Conservation (phyloP, 108 stramenopile species). For the Pseudonitzschia multiseries region DNA sequence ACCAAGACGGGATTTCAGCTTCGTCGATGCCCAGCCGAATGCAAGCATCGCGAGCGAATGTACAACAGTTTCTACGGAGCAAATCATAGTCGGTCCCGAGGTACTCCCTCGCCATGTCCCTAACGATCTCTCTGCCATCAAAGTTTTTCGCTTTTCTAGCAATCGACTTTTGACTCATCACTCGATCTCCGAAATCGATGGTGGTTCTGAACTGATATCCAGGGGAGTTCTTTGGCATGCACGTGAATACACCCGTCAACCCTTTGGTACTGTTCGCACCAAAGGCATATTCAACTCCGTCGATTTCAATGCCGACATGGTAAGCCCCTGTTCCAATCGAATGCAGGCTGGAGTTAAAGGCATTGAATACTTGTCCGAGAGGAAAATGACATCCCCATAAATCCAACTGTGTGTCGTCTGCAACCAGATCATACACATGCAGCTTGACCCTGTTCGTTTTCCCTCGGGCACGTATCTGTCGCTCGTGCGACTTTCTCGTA, state of each 20-base stretch:
- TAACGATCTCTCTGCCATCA: conserved; percentile 61
- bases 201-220: conserved; percentile 76
- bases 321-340: conserved; percentile 80
- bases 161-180: conserved; percentile 22
- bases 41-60: conserved; percentile 81
- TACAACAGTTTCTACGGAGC: conserved; percentile 81
- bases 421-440: conserved; percentile 77
- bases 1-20: conserved; percentile 83
- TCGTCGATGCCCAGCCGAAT: conserved; percentile 64
- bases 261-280: conserved; percentile 67
- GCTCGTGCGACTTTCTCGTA: neutral
- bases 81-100: conserved; percentile 78
- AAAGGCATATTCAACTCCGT: conserved; percentile 77
- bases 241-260: conserved; percentile 79
- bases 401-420: conserved; percentile 56
- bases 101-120: conserved; percentile 71
- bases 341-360: conserved; percentile 67
- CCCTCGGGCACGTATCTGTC: neutral
- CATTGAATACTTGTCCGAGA: conserved; percentile 68
- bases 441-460: conserved; percentile 34
- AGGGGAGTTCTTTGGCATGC: conserved; percentile 66
- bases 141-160: conserved; percentile 7
- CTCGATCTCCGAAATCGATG: conserved; percentile 66
- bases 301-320: conserved; percentile 79
- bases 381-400: conserved; percentile 72